phyloP scores from a whole-genome alignment of 345 rosid species.

The Trapa bicornis region DNA sequence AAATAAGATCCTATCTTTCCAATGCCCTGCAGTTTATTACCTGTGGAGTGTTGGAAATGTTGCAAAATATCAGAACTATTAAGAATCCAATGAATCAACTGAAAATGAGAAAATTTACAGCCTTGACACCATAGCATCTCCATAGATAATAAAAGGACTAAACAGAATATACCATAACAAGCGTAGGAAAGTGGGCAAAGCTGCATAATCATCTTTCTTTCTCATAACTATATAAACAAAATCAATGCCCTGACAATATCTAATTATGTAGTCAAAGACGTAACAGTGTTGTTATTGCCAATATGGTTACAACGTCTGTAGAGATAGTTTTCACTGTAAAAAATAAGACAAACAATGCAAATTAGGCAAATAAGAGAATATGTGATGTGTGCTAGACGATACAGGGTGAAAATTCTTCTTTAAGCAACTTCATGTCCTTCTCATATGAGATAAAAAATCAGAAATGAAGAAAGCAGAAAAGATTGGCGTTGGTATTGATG shows the following conservation, averaged over 20 bases:
- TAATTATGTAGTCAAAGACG: not conserved
- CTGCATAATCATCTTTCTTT: not conserved
- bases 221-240: not conserved
- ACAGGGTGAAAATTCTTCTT: not conserved
- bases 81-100: not conserved
- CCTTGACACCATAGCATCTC: not conserved
- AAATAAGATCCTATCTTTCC: not conserved
- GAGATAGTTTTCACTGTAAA: not conserved
- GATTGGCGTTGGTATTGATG: not conserved
- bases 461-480: not conserved
- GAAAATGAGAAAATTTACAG: not conserved
- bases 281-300: not conserved
- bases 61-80: not conserved
- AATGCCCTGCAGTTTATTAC: not conserved
- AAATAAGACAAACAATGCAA: not conserved
- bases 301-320: not conserved
- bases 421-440: not conserved
- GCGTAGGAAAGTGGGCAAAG: not conserved
- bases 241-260: not conserved
- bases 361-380: not conserved
- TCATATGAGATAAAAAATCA: not conserved
- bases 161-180: not conserved
- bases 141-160: not conserved
- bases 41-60: too few relatives aligned
- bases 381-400: not conserved